phyloP scores from a whole-genome alignment of 1,284 basidiomycete genomes.

The Apiotrichum akiyoshidainum region DNA sequence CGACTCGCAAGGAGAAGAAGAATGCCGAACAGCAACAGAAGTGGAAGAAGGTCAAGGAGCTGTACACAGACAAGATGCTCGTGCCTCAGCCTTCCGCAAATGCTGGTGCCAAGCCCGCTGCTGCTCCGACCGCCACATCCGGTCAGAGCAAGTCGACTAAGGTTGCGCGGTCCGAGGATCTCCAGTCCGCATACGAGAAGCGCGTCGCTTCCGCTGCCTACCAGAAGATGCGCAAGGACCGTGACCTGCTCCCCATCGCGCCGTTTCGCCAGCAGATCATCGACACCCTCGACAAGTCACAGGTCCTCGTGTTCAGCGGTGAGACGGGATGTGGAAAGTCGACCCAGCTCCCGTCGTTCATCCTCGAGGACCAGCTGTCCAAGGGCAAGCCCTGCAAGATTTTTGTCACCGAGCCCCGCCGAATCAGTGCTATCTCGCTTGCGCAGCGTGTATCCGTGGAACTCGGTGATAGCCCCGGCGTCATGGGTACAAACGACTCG shows the following conservation, averaged over 20 bases:
- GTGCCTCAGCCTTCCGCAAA: not conserved
- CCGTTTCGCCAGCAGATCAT: constrained; percentile 75
- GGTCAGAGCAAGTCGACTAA: not conserved
- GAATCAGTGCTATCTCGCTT: constrained; percentile 95
- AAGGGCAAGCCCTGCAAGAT: constrained; percentile 84
- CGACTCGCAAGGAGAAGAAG: constrained; percentile 60
- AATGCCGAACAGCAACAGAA: constrained; percentile 64
- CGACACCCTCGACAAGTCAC: constrained; percentile 67
- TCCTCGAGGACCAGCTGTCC: constrained; percentile 84
- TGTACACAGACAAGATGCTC: constrained; percentile 59
- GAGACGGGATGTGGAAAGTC: constrained; percentile 99
- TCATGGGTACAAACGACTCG: constrained; percentile 75
- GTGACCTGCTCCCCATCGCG: constrained; percentile 82
- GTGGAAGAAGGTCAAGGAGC: constrained; percentile 67
- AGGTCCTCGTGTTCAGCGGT: constrained; percentile 89
- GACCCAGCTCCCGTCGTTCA: constrained; percentile 92
- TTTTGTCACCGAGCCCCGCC: constrained; percentile 91
- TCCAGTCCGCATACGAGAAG: constrained; percentile 61
- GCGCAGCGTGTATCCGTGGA: constrained; percentile 94
- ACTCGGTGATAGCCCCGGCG: constrained; percentile 77
- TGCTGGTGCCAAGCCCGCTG: not conserved
- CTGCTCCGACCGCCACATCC: no score
- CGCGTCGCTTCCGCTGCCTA: constrained; percentile 66
- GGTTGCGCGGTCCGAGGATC: constrained; percentile 27
- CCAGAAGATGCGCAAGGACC: constrained; percentile 65